Evolutionary conservation across 179 eudicot species (phyloP), one percentile per base, ranked within the genome.

Genomic region (Actinidia arguta): DNA sequence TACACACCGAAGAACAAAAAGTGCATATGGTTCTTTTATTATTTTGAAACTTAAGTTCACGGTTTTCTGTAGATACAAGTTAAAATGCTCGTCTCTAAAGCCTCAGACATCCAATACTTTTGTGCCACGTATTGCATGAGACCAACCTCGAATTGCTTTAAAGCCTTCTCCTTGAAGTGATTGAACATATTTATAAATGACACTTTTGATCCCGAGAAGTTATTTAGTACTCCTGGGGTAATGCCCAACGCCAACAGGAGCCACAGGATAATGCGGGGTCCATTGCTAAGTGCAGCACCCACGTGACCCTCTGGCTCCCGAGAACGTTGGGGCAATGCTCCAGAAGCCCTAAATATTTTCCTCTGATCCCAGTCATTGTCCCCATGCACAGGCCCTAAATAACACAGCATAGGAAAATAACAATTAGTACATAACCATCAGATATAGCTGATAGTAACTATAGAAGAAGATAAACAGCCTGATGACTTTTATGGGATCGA

Each of bases 331-430:
- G 36, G 36, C 36, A 31, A 31, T 31, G 36, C 36, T 31, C 36
- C 36, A 31, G 36, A 31, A 31, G 36, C 36, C 36, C 36, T 31
- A 31, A 31, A 31, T 31, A 31, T 31, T 31, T 31, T 31, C 36
- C 36, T 31, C 36, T 31, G 36, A 31, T 31, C 36, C 36, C 36
- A 31, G 36, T 61, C 46, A 77, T 77, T 77, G 80, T 44, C 70
- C 80, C 80, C 79, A 77, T 36, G 70, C 70, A 46, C 80, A 77
- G 55, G 80, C 80, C 80, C 80, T 77, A 47, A 24, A 77, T 42
- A 55, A 44, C 68, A 76, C 14, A 46, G 71, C 42, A 44, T 12
- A 61, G 80, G 51, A 56, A 18, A 58, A 59, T 17, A 8, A 76
- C 9, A 75, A 51, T 22, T 10, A 39, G 24, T 36, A 55, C 46